Conservation (phyloP, 192 early-diverging fungal genomes). For the Podila minutissima region DNA sequence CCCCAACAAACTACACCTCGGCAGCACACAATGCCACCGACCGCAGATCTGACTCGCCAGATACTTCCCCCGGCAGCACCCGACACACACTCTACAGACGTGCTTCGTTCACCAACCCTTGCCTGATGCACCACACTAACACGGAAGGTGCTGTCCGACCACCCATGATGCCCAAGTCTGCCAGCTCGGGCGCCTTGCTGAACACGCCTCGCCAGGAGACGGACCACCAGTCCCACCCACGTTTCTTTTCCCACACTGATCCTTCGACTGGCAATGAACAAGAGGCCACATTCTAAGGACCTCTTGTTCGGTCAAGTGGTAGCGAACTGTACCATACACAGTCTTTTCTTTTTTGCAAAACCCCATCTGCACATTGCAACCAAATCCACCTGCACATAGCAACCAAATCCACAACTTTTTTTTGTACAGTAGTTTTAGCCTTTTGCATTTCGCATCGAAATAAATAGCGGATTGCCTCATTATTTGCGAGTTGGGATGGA, state of each 20-base stretch:
- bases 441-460: too few relatives aligned
- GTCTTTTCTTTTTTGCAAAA: too few relatives aligned
- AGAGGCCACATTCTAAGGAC: background rate
- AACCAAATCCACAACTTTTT: too few relatives aligned
- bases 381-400: too few relatives aligned
- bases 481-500: too few relatives aligned
- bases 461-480: too few relatives aligned
- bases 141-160: slow-evolving; percentile 21
- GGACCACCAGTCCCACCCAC: background rate
- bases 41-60: background rate
- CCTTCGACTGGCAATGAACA: background rate
- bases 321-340: too few relatives aligned
- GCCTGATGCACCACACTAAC: slow-evolving; percentile 37
- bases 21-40: background rate
- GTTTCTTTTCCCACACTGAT: background rate
- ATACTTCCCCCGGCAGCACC: background rate
- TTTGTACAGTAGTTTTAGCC: too few relatives aligned
- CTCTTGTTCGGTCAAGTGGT: too few relatives aligned
- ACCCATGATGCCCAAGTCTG: slow-evolving; percentile 22
- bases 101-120: slow-evolving; percentile 41
- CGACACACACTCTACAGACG: slow-evolving; percentile 4
- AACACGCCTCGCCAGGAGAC: background rate
- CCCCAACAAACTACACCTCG: background rate
- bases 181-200: slow-evolving; percentile 6
- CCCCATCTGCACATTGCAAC: too few relatives aligned